These are phyloP conservation scores for Fagopyrum homotropicum DNA, from an alignment of 148 eudicot species.

Conservation along the genomic window DNA sequence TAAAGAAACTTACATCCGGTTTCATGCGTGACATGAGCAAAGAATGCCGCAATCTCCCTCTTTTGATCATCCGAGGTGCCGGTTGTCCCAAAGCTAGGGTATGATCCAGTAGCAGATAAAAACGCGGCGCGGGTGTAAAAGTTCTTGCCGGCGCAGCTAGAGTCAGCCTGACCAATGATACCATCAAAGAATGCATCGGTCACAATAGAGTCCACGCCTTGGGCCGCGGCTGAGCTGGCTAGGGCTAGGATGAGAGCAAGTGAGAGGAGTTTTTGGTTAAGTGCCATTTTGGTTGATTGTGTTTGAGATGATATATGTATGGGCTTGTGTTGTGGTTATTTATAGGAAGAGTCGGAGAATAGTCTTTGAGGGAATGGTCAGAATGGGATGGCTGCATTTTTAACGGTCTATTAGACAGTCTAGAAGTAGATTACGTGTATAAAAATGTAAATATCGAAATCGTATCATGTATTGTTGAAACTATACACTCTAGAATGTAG, in stretches of 20 bases:
- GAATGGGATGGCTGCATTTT: no score
- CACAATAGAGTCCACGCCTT: conserved; percentile 9
- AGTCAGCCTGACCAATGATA: conserved; percentile 19
- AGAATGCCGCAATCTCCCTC: conserved; percentile 28
- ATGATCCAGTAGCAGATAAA: conserved; percentile 14
- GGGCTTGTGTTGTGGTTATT: background rate
- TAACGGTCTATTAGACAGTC: no score
- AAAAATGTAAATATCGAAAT: no score
- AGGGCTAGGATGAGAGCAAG: background rate
- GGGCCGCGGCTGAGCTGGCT: background rate
- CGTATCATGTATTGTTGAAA: no score
- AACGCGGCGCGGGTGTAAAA: conserved; percentile 26
- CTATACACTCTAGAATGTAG: no score
- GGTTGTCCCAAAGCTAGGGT: conserved; percentile 20
- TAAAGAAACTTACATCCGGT: conserved; percentile 23
- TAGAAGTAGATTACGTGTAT: no score
- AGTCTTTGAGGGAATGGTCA: background rate
- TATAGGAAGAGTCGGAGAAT: background rate
- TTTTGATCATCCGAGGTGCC: conserved; percentile 20
- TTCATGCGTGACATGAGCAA: conserved; percentile 29
- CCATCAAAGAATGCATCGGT: conserved; percentile 23
- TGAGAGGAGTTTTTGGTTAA: background rate
- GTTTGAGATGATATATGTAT: background rate
- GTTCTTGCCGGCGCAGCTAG: conserved; percentile 18
- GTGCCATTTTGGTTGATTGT: background rate